Evolutionary conservation across 2,329 filamentous ascomycete genomes (phyloP).

Genomic region (Stromatinia cepivora): DNA sequence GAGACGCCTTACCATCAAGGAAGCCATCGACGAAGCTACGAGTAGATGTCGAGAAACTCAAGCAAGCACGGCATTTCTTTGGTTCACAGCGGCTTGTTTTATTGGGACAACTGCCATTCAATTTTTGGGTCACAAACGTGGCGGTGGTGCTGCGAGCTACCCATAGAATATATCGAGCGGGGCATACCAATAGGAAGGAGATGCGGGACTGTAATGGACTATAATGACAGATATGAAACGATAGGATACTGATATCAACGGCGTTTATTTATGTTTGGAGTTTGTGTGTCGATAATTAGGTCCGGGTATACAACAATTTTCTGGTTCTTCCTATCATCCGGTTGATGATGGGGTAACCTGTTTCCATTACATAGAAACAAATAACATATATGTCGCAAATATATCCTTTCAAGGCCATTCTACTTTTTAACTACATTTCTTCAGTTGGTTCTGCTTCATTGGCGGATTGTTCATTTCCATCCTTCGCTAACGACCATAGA

Average conservation of each 20-base stretch:
- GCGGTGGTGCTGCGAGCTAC: not conserved
- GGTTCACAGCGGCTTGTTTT: constrained; percentile 71
- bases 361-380: not conserved
- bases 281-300: not conserved
- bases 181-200: not conserved
- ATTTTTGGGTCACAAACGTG: constrained; percentile 24
- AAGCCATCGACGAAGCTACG: not conserved
- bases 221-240: not conserved
- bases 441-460: not conserved
- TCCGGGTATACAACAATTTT: not conserved
- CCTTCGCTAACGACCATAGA: not conserved
- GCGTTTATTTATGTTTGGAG: not conserved
- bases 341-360: not conserved
- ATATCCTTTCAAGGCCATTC: too few species aligned
- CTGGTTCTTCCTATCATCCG: not conserved
- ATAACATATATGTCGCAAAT: not conserved
- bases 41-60: constrained; percentile 71
- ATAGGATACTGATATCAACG: not conserved
- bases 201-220: not conserved
- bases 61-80: constrained; percentile 72
- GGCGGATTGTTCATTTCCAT: not conserved
- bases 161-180: not conserved
- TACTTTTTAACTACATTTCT: not conserved
- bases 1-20: not conserved
- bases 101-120: constrained; percentile 55